Conservation (phyloP, 2,329 filamentous ascomycete species). For the Fusarium agapanthi region DNA sequence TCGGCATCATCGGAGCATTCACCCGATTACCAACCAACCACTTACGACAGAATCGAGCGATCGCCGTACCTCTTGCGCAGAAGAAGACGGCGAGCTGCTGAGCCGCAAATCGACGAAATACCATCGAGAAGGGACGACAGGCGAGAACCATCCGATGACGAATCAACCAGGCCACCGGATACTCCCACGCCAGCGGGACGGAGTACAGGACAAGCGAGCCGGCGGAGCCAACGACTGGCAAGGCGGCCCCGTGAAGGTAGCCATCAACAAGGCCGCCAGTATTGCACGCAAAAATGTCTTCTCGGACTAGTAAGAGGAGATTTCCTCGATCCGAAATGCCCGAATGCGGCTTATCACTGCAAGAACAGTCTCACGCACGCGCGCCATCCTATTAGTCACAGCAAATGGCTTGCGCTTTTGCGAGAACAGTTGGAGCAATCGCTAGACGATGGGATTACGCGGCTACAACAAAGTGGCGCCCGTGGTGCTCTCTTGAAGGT, state of each 20-base stretch:
- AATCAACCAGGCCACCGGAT: neutral
- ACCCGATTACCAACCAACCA: neutral
- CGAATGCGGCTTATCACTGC: accelerated
- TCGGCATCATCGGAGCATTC: neutral
- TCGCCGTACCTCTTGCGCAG: neutral
- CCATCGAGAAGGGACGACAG: neutral
- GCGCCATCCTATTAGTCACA: neutral
- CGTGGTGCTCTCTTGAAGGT: accelerated
- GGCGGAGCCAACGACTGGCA: neutral
- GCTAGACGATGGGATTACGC: neutral
- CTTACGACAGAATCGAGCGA: neutral
- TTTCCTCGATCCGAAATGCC: neutral
- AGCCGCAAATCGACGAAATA: neutral
- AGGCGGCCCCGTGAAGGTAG: accelerated
- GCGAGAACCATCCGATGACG: neutral
- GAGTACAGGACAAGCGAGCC: neutral
- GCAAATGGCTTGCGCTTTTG: neutral
- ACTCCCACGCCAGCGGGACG: neutral
- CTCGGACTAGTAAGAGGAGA: neutral
- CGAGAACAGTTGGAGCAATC: neutral
- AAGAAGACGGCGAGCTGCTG: neutral
- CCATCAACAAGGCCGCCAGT: neutral
- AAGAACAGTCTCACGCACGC: neutral
- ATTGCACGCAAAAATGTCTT: neutral
- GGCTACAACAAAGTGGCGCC: accelerated